Conservation (phyloP, 176 grass and related monocot genomes). For the Oryza nivara region DNA sequence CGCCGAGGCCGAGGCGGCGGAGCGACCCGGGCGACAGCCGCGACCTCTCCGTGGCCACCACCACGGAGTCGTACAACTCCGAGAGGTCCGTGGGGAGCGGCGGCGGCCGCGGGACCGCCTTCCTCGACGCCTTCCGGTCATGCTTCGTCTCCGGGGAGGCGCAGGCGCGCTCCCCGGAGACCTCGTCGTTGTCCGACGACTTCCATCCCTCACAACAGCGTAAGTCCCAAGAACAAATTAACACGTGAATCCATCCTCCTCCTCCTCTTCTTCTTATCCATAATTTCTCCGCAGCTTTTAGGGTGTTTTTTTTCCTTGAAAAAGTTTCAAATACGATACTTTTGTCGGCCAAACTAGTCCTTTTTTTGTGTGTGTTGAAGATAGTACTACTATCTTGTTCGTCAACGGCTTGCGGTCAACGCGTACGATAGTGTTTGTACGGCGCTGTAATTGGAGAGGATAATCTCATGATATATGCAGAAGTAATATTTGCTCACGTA, state of each 20-base stretch:
- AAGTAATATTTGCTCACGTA: background rate
- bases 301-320: background rate
- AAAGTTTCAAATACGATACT: background rate
- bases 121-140: slow-evolving; percentile 56
- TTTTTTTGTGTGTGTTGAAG: background rate
- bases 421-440: background rate
- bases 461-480: background rate
- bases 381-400: background rate
- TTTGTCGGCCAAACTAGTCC: background rate
- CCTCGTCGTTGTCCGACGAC: slow-evolving; percentile 53
- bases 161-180: slow-evolving; percentile 35
- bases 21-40: slow-evolving; percentile 39
- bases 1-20: slow-evolving; percentile 6
- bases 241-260: background rate
- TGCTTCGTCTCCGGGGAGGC: slow-evolving; percentile 62
- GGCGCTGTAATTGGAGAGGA: background rate
- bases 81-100: slow-evolving; percentile 11
- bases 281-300: background rate
- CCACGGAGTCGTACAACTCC: slow-evolving; percentile 33
- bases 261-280: background rate
- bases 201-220: slow-evolving; percentile 36
- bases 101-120: slow-evolving; percentile 16
- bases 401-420: slow-evolving; percentile 25
- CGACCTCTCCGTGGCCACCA: slow-evolving; percentile 46
- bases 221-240: slow-evolving; percentile 6